A percentile compares a stretch with the other conserved stretches of the same genome.
These are phyloP conservation scores for Geotrichum restrictum DNA, from an alignment of 1,139 yeast genomes.

Conservation along the genomic window DNA sequence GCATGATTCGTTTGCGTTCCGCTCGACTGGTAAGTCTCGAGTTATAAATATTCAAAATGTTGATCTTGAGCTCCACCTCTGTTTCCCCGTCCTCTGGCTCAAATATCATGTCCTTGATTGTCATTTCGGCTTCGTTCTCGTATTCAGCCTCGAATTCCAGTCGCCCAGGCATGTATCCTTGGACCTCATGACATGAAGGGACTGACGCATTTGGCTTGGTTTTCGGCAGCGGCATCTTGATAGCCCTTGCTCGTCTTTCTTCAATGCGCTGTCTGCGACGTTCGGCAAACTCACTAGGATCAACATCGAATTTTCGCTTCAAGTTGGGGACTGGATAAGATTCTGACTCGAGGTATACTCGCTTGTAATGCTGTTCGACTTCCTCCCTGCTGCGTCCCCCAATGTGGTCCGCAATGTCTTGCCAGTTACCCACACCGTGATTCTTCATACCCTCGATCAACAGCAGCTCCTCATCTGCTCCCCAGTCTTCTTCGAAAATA, in stretches of 20 bases:
- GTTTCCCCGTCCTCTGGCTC: slow-evolving; percentile 87
- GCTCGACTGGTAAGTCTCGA: slow-evolving; percentile 87
- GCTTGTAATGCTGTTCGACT: slow-evolving; percentile 75
- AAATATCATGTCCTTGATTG: slow-evolving; percentile 91
- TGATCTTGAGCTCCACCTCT: slow-evolving; percentile 83
- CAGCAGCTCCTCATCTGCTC: slow-evolving; percentile 92
- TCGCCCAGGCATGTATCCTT: slow-evolving; percentile 98
- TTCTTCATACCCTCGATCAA: slow-evolving; percentile 75
- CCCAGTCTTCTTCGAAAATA: slow-evolving; percentile 87
- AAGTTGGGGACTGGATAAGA: slow-evolving; percentile 76
- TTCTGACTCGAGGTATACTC: slow-evolving; percentile 74
- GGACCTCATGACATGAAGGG: slow-evolving; percentile 94
- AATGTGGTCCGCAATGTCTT: slow-evolving; percentile 89
- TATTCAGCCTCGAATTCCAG: slow-evolving; percentile 93
- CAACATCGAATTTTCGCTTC: slow-evolving; percentile 61
- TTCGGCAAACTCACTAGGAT: slow-evolving; percentile 66
- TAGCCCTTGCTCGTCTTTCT: slow-evolving; percentile 58
- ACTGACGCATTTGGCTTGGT: slow-evolving; percentile 68
- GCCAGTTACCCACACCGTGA: slow-evolving; percentile 96
- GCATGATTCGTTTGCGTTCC: slow-evolving; percentile 78
- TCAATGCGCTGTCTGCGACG: slow-evolving; percentile 71
- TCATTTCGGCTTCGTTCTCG: slow-evolving; percentile 92
- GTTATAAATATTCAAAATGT: slow-evolving; percentile 76
- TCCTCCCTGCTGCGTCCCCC: slow-evolving; percentile 95
- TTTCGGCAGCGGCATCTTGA: slow-evolving; percentile 56